phyloP scores from a whole-genome alignment of 805 yeast genomes.

The Brettanomyces nanus region DNA sequence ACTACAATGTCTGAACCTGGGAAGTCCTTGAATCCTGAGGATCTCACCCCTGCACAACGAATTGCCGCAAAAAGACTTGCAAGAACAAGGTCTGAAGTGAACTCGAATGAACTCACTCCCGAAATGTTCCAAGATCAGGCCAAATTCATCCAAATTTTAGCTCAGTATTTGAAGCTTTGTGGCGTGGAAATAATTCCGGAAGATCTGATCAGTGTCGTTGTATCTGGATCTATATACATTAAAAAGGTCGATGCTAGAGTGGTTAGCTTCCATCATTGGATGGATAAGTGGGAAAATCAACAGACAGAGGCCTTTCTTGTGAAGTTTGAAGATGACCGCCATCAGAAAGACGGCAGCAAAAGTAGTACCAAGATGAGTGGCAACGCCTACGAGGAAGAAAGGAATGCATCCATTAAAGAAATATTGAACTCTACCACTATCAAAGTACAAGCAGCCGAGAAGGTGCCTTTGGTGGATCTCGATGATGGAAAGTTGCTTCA shows the following conservation, averaged over 20 bases:
- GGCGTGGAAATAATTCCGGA: conserved; percentile 35
- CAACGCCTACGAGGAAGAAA: background rate
- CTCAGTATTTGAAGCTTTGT: conserved; percentile 12
- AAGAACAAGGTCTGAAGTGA: conserved; percentile 14
- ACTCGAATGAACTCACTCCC: conserved; percentile 9
- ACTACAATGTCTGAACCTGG: too few species aligned
- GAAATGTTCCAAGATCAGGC: conserved; percentile 11
- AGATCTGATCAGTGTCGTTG: conserved; percentile 32
- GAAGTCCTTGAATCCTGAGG: conserved; percentile 3
- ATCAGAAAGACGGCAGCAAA: conserved; percentile 1
- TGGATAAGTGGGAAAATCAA: conserved; percentile 15
- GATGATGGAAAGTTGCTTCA: conserved; percentile 13
- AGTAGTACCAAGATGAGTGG: conserved; percentile 4
- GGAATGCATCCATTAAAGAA: conserved; percentile 22
- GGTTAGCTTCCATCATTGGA: conserved; percentile 6
- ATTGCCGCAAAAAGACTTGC: conserved; percentile 14
- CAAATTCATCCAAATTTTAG: conserved; percentile 13
- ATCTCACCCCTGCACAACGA: conserved; percentile 12
- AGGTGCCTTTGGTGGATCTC: conserved; percentile 10
- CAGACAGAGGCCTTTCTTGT: conserved; percentile 18
- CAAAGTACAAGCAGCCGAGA: conserved; percentile 8
- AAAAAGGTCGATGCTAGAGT: conserved; percentile 1
- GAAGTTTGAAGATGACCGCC: conserved; percentile 10
- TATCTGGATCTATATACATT: conserved; percentile 24
- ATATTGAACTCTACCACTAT: conserved; percentile 17